Conservation (phyloP, 768 basidiomycete genomes). For the Boletus huronensis region DNA sequence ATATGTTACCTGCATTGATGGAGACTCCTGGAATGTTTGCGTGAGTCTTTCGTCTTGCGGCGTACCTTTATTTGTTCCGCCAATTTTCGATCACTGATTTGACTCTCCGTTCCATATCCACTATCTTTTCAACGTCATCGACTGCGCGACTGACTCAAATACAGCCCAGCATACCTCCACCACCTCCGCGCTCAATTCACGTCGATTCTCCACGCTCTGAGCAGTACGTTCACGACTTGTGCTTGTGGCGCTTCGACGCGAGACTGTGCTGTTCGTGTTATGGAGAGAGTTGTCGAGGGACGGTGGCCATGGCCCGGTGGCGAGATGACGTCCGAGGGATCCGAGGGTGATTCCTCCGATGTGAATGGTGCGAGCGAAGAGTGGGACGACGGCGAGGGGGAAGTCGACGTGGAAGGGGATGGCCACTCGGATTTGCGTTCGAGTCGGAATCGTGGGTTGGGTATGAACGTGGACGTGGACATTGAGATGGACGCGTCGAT, state of each 20-base stretch:
- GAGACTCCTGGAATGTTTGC: slow-evolving; percentile 53
- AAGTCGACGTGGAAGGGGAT: slow-evolving; percentile 28
- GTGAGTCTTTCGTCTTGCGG: slow-evolving; percentile 39
- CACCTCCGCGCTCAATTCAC: slow-evolving; percentile 65
- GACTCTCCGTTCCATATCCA: background rate
- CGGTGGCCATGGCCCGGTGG: slow-evolving; percentile 31
- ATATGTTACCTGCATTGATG: slow-evolving; percentile 67
- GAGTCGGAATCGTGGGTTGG: slow-evolving; percentile 17
- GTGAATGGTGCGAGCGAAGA: slow-evolving; percentile 13
- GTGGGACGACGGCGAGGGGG: slow-evolving; percentile 13
- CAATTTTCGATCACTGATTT: slow-evolving; percentile 10
- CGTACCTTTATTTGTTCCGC: background rate
- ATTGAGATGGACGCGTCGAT: slow-evolving; percentile 16
- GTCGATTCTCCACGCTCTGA: slow-evolving; percentile 64
- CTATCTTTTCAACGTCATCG: background rate
- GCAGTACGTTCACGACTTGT: slow-evolving; percentile 70
- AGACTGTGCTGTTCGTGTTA: slow-evolving; percentile 62
- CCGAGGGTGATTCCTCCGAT: slow-evolving; percentile 19
- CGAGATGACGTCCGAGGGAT: slow-evolving; percentile 24
- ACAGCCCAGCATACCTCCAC: slow-evolving; percentile 44
- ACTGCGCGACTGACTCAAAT: background rate
- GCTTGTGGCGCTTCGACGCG: slow-evolving; percentile 63
- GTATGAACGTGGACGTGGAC: slow-evolving; percentile 24
- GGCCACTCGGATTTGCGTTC: background rate
- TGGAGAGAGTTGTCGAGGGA: slow-evolving; percentile 59